These are phyloP conservation scores for Lasiodiplodia hormozganensis DNA, from an alignment of 2,329 filamentous ascomycete genomes.

Conservation along the genomic window DNA sequence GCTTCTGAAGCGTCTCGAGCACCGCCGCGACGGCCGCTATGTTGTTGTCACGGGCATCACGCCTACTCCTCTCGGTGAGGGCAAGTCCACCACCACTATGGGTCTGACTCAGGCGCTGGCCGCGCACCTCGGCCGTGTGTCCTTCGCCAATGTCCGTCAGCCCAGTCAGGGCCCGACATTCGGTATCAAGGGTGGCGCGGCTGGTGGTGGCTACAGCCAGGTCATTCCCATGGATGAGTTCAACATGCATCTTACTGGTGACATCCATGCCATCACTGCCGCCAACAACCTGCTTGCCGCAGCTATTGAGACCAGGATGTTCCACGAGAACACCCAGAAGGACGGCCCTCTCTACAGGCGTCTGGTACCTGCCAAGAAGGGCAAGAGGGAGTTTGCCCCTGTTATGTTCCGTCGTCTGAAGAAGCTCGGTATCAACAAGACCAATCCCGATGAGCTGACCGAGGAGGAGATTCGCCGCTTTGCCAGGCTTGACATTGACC, in stretches of 20 bases:
- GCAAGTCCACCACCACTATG: constrained; percentile 98
- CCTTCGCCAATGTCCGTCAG: constrained; percentile 96
- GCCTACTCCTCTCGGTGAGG: constrained; percentile 93
- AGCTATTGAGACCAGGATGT: constrained; percentile 96
- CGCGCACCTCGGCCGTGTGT: constrained; percentile 83
- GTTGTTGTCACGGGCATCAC: constrained; percentile 95
- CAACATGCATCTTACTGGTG: constrained; percentile 95
- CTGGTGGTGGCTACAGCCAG: constrained; percentile 96
- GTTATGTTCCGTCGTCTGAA: constrained; percentile 93
- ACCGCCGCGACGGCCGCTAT: constrained; percentile 88
- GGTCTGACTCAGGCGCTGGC: constrained; percentile 92
- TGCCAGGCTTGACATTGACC: constrained; percentile 94
- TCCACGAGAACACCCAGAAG: constrained; percentile 96
- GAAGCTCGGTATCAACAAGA: constrained; percentile 96
- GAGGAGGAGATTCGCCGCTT: constrained; percentile 87
- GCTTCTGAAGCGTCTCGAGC: constrained; percentile 81
- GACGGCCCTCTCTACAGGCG: constrained; percentile 86
- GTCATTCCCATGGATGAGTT: constrained; percentile 99
- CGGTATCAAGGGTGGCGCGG: constrained; percentile 97
- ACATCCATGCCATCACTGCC: constrained; percentile 96
- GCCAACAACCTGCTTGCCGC: constrained; percentile 97
- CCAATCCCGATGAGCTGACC: constrained; percentile 87
- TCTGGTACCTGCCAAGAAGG: constrained; percentile 88
- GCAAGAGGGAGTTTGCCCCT: constrained; percentile 82
- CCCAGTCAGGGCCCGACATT: constrained; percentile 98